Evolutionary conservation across 495 filamentous ascomycete species (phyloP).

Genomic region (Physcia stellaris): DNA sequence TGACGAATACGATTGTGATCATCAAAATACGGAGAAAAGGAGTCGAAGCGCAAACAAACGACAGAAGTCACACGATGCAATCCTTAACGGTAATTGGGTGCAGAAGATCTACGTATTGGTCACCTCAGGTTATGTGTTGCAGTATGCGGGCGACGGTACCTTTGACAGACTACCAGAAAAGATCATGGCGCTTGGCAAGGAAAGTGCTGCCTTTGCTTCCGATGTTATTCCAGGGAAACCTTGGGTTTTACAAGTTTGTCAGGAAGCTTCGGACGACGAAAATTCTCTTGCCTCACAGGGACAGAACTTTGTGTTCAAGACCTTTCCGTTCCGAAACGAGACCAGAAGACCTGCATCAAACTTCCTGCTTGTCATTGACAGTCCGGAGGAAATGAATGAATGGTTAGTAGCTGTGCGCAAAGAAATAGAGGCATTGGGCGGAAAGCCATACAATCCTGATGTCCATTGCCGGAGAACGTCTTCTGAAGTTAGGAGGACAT

Average conservation of each 20-base stretch:
- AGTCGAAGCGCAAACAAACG: slow-evolving; percentile 22
- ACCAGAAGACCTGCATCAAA: slow-evolving; percentile 48
- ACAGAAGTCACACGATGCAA: slow-evolving; percentile 42
- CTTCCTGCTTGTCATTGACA: slow-evolving; percentile 69
- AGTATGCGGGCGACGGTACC: slow-evolving; percentile 71
- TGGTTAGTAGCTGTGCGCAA: slow-evolving; percentile 56
- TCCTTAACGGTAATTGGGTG: slow-evolving; percentile 59
- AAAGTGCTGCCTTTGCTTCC: slow-evolving; percentile 85
- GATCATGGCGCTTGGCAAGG: slow-evolving; percentile 65
- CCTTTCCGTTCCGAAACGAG: slow-evolving; percentile 52
- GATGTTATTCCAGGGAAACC: slow-evolving; percentile 87
- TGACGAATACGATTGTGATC: slow-evolving; percentile 1
- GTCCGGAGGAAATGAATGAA: slow-evolving; percentile 69
- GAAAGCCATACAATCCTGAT: slow-evolving; percentile 40
- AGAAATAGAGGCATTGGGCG: slow-evolving; percentile 56
- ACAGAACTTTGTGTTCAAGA: slow-evolving; percentile 51
- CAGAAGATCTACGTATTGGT: slow-evolving; percentile 73
- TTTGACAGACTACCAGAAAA: slow-evolving; percentile 78
- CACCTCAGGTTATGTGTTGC: slow-evolving; percentile 71
- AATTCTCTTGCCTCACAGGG: slow-evolving; percentile 33
- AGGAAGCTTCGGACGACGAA: slow-evolving; percentile 49
- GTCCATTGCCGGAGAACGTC: slow-evolving; percentile 36
- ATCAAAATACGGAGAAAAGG: slow-evolving; percentile 12
- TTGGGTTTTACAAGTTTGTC: slow-evolving; percentile 85
- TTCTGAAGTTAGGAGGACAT: slow-evolving; percentile 23